Evolutionary conservation across 441 rosid genomes (phyloP), one percentile per base, ranked within the genome.

Genomic region (Breynia disticha): DNA sequence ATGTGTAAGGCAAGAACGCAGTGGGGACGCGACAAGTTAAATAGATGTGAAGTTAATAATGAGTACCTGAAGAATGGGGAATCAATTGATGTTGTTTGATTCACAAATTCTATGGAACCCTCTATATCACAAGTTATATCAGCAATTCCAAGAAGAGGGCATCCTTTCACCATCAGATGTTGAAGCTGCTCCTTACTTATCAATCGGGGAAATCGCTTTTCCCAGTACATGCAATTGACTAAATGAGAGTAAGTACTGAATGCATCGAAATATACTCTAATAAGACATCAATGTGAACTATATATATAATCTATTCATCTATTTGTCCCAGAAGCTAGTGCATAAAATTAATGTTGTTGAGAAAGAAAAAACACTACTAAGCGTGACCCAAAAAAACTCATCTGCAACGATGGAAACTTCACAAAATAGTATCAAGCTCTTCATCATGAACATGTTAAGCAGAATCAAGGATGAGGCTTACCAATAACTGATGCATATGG

Each of bases 191-290:
- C 62, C 35, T 67, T 79, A 74, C 79, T 86, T 60, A 91, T 66
- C 64, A 91, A 73, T 51, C 78, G 74, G 0, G 95, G 96, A 78
- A 83, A 91, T 62, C 95, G 75, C 68, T 74, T 74, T 73, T 91
- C 98, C 98, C 98, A 91, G 54, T 91, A 91, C 87, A 88, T 83
- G 78, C 98, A 87, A 72, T 91, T 91, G 41, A 91, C 98, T 91
- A 76, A 61, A 65, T 46, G 17, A 50, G n/a, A n/a, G n/a, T n/a
- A n/a, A n/a, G 35, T 49, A 56, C 7, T 60, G 47, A 57, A 44
- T 60, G 43, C 55, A 46, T 47, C 48, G 57, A 47, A 15, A n/a
- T n/a, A n/a, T n/a, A n/a, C n/a, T n/a, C n/a, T n/a, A n/a, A n/a
- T n/a, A n/a, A 17, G 1, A 18, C 5, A 17, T 10, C 14, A 39